These are phyloP conservation scores for Meyerozyma elateridarum DNA, from an alignment of 1,139 yeast genomes.

Conservation along the genomic window DNA sequence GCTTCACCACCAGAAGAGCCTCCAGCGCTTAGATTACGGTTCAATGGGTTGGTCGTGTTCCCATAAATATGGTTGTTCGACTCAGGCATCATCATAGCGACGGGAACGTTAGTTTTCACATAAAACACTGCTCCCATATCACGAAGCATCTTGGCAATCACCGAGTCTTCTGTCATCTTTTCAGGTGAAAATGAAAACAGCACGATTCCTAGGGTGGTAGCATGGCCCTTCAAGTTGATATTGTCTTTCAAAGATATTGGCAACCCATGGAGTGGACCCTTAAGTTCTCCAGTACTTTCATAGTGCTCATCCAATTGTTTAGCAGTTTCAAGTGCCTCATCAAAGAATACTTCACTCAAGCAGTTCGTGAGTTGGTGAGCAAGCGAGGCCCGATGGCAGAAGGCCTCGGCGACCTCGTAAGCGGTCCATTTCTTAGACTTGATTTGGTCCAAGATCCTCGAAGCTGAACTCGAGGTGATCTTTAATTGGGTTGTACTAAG, in stretches of 20 bases:
- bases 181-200: slow-evolving; percentile 22
- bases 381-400: slow-evolving; percentile 37
- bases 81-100: slow-evolving; percentile 46
- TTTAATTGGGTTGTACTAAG: slow-evolving; percentile 25
- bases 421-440: slow-evolving; percentile 6
- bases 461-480: slow-evolving; percentile 21
- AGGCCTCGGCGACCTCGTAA: slow-evolving; percentile 9
- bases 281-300: slow-evolving; percentile 18
- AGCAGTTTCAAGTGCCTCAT: slow-evolving; percentile 27
- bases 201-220: slow-evolving; percentile 48
- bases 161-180: slow-evolving; percentile 21
- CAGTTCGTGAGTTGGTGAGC: slow-evolving; percentile 44
- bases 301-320: slow-evolving; percentile 25
- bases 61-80: slow-evolving; percentile 33
- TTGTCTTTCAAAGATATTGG: slow-evolving; percentile 47
- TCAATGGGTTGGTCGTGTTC: slow-evolving; percentile 28
- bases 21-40: slow-evolving; percentile 28
- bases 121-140: slow-evolving; percentile 36
- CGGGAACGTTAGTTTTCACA: slow-evolving; percentile 57
- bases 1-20: slow-evolving; percentile 38
- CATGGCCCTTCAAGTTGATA: slow-evolving; percentile 45
- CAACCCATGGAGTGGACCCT: slow-evolving; percentile 35
- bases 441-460: background rate
- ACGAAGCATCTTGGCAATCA: slow-evolving; percentile 21
- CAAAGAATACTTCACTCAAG: slow-evolving; percentile 31